Evolutionary conservation across 176 grass and related monocot genomes (phyloP), one percentile per base, ranked within the genome.

Genomic region (Alopecurus myosuroides): DNA sequence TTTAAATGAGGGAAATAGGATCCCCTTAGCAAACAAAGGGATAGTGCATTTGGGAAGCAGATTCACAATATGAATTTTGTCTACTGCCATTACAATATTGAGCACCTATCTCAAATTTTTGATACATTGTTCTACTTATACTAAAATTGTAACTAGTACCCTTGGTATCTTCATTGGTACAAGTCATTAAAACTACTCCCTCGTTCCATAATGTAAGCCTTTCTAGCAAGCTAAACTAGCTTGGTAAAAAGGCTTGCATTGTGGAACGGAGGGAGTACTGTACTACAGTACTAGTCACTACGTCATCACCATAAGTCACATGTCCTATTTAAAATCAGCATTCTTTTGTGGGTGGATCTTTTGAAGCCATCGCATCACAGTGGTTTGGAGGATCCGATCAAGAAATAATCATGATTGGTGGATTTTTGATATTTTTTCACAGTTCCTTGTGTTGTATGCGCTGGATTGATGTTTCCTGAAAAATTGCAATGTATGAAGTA

Each of bases 331-430:
- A 53, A 65, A 75, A 34, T 19, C 34, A 19, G 20, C 39, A 48
- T 22, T 42, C 1, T 52, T 15, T 22, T 74, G 7, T 11, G 41
- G 30, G 68, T 42, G 20, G 58, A 34, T 44, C 46, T 4, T 70
- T 55, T 53, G 7, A 53, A 53, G 11, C 37, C 22, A 53, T 53
- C 45, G n/a, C n/a, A n/a, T 81, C 31, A 60, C 14, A 64, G 22
- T 36, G 81, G 14, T 87, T 88, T 56, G 29, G n/a, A n/a, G 1
- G 30, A 70, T 35, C 58, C 20, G 65, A 57, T 78, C 41, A 58
- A 50, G 39, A 85, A 42, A 64, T 68, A 81, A 18, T 44, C 19
- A 36, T 76, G 7, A 20, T 36, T 63, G 11, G 23, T n/a, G 18
- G 7, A 13, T 63, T 30, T 70, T 85, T 76, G 26, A 58, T 37